Percentiles rank a stretch among this genome's conserved stretches.
Evolutionary conservation across 208 protist species (phyloP).

Genomic region (Trypanosoma vivax): DNA sequence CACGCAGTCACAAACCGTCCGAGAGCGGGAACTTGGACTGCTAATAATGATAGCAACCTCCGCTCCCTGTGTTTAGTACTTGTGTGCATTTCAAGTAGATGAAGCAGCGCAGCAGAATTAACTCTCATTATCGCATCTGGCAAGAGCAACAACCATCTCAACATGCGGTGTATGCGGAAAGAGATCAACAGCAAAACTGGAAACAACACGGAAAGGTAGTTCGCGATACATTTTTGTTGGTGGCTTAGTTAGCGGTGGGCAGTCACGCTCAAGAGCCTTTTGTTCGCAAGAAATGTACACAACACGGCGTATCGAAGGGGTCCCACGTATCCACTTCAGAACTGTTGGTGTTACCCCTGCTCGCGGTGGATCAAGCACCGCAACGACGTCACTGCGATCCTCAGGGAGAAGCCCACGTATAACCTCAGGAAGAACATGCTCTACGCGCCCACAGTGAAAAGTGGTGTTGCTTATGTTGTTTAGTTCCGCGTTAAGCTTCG

Average conservation of each 20-base stretch:
- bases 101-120: too few species aligned
- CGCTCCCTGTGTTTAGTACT: too few species aligned
- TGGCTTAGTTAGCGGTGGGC: constrained; percentile 67
- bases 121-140: constrained; percentile 25
- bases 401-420: constrained; percentile 34
- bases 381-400: constrained; percentile 65
- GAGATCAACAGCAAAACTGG: constrained; percentile 89
- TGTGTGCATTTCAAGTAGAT: too few species aligned
- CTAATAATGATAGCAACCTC: too few species aligned
- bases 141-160: constrained; percentile 91
- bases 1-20: too few species aligned
- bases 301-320: constrained; percentile 72
- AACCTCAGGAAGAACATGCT: constrained; percentile 76
- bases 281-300: constrained; percentile 96
- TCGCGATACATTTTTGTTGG: constrained; percentile 68
- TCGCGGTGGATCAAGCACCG: constrained; percentile 88
- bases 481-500: constrained; percentile 67
- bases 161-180: constrained; percentile 95
- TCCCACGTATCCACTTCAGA: constrained; percentile 90
- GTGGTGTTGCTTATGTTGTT: constrained; percentile 86
- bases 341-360: constrained; percentile 83
- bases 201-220: constrained; percentile 79
- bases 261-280: constrained; percentile 84
- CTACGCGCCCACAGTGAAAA: constrained; percentile 90
- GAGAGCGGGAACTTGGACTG: too few species aligned